Evolutionary conservation across 2,329 filamentous ascomycete species (phyloP), one percentile per base, ranked within the genome.

Genomic region (Sarocladium oryzae): DNA sequence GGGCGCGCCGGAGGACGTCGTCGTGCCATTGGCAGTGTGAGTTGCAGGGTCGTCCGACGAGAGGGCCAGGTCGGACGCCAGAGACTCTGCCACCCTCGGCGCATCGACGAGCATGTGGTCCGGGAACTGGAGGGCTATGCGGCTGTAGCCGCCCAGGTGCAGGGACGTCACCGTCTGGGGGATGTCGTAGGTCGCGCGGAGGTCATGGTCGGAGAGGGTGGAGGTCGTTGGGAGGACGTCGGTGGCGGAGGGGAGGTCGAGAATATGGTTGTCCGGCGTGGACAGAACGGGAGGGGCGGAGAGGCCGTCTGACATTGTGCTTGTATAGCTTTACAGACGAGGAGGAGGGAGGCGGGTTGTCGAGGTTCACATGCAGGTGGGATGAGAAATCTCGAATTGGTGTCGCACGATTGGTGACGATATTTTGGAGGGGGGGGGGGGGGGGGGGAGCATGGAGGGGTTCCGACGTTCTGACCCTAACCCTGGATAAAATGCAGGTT

Each of bases 111-210:
- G 78, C 89, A 97, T 95, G 24, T 85, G 78, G 69, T 99, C 93
- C 0, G 93, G 92, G 59, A 99, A 97, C 64, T 99, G 93, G n/a
- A 99, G 72, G 1, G 90, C 93, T 28, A 99, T 80, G 49, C 86
- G 80, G 55, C 71, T 79, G 79, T 89, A 95, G 65, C 76, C 76
- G 38, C 82, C 86, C 4, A 75, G 68, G n/a, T 75, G 74, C 43
- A 99, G 86, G 66, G 96, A 88, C 32, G 71, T 67, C 46, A 89
- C 79, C 0, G 93, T 96, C 52, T 88, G 80, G 53, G 79, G 76
- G 57, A 96, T 85, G 68, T 99, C 93, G 72, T 97, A 99, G 46
- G 87, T 85, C 36, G 83, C 71, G 51, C 74, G 72, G 26, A 97
- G 74, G 62, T 91, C 86, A 62, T 88, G 82, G 57, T 92, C 82